A percentile compares a stretch with the other conserved stretches of the same genome.
phyloP scores from a whole-genome alignment of 1,139 yeast species.

The Diutina scorzettiae region DNA sequence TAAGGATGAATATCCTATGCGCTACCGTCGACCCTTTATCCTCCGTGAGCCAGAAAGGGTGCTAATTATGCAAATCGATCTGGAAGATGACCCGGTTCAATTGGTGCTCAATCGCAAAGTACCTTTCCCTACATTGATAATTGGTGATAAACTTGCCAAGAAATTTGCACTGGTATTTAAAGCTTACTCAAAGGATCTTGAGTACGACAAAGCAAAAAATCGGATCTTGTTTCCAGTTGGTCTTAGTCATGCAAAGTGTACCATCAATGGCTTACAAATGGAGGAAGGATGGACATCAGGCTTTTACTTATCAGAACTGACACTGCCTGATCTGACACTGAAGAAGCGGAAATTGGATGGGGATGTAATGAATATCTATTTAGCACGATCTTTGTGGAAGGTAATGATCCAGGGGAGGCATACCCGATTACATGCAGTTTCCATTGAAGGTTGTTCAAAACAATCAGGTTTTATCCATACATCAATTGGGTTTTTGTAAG shows the following conservation, averaged over 20 bases:
- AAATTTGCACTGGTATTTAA: constrained; percentile 19
- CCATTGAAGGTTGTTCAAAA: constrained; percentile 22
- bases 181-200: constrained; percentile 14
- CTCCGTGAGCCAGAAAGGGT: constrained; percentile 27
- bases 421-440: constrained; percentile 19
- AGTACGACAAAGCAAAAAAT: constrained; percentile 13
- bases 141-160: constrained; percentile 16
- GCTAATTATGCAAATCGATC: constrained; percentile 44
- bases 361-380: constrained; percentile 23
- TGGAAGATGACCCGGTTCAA: constrained; percentile 11
- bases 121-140: constrained; percentile 17
- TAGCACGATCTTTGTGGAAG: constrained; percentile 25
- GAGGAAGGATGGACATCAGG: constrained; percentile 24
- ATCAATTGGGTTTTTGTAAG: constrained; percentile 14
- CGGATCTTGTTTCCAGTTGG: constrained; percentile 16
- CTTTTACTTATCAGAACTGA: constrained; percentile 11
- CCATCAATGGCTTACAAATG: constrained; percentile 27
- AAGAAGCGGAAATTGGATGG: constrained; percentile 13
- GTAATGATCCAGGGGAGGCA: constrained; percentile 16
- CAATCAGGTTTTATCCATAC: constrained; percentile 12
- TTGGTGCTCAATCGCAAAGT: constrained; percentile 20
- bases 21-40: constrained; percentile 49
- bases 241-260: constrained; percentile 17
- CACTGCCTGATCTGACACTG: not conserved
- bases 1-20: constrained; percentile 7